Percentiles rank a stretch among this genome's conserved stretches.
Evolutionary conservation across 2,329 filamentous ascomycete genomes (phyloP).

Genomic region (Tothia fuscella): DNA sequence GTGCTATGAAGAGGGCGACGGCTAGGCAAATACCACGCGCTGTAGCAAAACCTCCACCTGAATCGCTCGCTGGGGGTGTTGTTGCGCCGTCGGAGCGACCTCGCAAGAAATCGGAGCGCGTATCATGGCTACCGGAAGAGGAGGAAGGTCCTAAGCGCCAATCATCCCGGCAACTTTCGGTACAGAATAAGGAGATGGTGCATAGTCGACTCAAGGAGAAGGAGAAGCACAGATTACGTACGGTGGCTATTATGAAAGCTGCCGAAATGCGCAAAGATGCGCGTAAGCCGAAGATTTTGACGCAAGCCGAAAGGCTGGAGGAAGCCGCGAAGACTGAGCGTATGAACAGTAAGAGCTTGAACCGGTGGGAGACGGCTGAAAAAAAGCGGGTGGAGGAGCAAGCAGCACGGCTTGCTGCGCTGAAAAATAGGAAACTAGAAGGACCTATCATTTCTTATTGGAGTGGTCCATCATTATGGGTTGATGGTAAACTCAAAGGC

Average conservation of each 20-base stretch:
- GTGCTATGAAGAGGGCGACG: slow-evolving; percentile 23
- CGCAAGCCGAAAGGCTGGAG: slow-evolving; percentile 71
- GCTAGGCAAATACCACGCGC: slow-evolving; percentile 19
- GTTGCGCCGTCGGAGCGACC: slow-evolving; percentile 23
- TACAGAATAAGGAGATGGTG: slow-evolving; percentile 43
- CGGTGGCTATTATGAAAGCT: slow-evolving; percentile 51
- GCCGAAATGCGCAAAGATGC: slow-evolving; percentile 55
- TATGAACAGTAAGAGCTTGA: slow-evolving; percentile 78
- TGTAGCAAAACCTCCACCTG: slow-evolving; percentile 26
- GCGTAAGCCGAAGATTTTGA: slow-evolving; percentile 67
- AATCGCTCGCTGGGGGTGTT: slow-evolving; percentile 28
- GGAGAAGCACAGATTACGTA: slow-evolving; percentile 57
- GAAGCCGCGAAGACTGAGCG: slow-evolving; percentile 77
- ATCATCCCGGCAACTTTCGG: slow-evolving; percentile 50
- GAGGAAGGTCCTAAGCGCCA: slow-evolving; percentile 51
- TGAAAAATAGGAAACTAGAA: slow-evolving; percentile 75
- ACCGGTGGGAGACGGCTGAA: slow-evolving; percentile 88
- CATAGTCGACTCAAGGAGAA: slow-evolving; percentile 64
- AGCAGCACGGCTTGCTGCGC: slow-evolving; percentile 68
- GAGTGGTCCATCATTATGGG: slow-evolving; percentile 80
- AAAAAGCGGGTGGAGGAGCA: slow-evolving; percentile 77
- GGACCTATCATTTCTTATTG: slow-evolving; percentile 86
- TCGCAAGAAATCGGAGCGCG: slow-evolving; percentile 55
- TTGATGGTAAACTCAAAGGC: slow-evolving; percentile 60
- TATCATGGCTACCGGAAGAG: slow-evolving; percentile 54